Percentiles rank a stretch among this genome's conserved stretches.
These are phyloP conservation scores for Rhodotorula sp. DNA, from an alignment of 1,284 basidiomycete species.

Conservation along the genomic window DNA sequence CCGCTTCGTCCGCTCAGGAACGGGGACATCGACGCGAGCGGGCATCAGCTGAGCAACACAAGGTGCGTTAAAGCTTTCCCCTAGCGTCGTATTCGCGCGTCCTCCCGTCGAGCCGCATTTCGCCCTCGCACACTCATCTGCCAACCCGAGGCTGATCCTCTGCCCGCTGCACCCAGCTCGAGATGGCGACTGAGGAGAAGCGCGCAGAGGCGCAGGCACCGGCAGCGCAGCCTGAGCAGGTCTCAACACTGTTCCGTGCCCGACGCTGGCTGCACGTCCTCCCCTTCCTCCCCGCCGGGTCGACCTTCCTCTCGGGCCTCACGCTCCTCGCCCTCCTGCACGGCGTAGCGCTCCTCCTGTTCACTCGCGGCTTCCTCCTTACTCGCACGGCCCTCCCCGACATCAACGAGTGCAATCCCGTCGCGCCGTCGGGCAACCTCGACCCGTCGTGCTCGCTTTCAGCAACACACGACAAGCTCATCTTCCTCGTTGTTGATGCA, in stretches of 20 bases:
- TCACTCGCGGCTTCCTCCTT: constrained; percentile 84
- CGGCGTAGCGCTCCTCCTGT: constrained; percentile 61
- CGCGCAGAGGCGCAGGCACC: neutral
- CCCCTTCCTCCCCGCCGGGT: constrained; percentile 27
- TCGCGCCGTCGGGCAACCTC: constrained; percentile 53
- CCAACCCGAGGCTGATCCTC: neutral
- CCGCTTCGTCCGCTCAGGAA: no score
- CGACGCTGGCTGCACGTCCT: constrained; percentile 27
- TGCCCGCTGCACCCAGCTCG: neutral
- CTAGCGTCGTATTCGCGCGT: neutral
- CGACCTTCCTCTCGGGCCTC: constrained; percentile 52
- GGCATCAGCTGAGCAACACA: no score
- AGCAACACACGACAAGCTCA: constrained; percentile 72
- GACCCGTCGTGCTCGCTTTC: constrained; percentile 54
- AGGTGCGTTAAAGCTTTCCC: no score
- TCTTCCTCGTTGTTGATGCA: constrained; percentile 88
- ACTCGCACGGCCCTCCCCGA: constrained; percentile 75
- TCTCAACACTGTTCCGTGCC: neutral
- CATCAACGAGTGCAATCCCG: constrained; percentile 57
- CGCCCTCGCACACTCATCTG: neutral
- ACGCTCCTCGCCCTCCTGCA: constrained; percentile 62
- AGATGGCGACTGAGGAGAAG: neutral
- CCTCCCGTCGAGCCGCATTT: no score
- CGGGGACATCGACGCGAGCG: no score
- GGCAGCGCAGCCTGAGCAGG: neutral